Conservation (phyloP, 2,329 filamentous ascomycete genomes). For the Arachnomyces sp. region DNA sequence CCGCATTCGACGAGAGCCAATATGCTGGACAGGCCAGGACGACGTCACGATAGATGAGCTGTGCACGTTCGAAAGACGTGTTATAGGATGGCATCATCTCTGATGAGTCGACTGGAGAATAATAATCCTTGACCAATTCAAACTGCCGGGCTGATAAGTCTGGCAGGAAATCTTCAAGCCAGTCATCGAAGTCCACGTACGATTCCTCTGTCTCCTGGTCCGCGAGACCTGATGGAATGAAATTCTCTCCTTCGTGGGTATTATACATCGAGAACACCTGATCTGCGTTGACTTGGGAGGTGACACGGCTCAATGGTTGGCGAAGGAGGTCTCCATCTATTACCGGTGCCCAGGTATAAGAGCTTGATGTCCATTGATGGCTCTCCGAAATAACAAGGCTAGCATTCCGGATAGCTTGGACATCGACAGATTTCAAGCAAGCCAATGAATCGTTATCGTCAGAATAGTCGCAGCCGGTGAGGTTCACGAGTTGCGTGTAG, state of each 20-base stretch:
- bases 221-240: constrained; percentile 46
- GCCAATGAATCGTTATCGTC: constrained; percentile 34
- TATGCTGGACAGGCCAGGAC: constrained; percentile 54
- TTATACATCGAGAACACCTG: constrained; percentile 53
- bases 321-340: constrained; percentile 50
- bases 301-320: constrained; percentile 38
- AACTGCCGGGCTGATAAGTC: constrained; percentile 36
- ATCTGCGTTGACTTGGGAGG: constrained; percentile 34
- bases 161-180: constrained; percentile 50
- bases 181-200: constrained; percentile 48
- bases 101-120: constrained; percentile 41
- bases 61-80: constrained; percentile 46
- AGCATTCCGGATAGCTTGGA: constrained; percentile 48
- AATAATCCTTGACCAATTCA: constrained; percentile 34
- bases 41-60: constrained; percentile 51
- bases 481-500: constrained; percentile 40
- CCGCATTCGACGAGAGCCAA: constrained; percentile 46
- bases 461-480: constrained; percentile 42
- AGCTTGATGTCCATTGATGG: constrained; percentile 48
- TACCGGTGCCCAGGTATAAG: constrained; percentile 55
- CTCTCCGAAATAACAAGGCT: constrained; percentile 42
- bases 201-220: constrained; percentile 26
- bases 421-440: constrained; percentile 49
- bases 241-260: constrained; percentile 56
- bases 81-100: constrained; percentile 45